These are phyloP conservation scores for Anastatica hierochuntica DNA, from an alignment of 345 rosid species.

Conservation along the genomic window DNA sequence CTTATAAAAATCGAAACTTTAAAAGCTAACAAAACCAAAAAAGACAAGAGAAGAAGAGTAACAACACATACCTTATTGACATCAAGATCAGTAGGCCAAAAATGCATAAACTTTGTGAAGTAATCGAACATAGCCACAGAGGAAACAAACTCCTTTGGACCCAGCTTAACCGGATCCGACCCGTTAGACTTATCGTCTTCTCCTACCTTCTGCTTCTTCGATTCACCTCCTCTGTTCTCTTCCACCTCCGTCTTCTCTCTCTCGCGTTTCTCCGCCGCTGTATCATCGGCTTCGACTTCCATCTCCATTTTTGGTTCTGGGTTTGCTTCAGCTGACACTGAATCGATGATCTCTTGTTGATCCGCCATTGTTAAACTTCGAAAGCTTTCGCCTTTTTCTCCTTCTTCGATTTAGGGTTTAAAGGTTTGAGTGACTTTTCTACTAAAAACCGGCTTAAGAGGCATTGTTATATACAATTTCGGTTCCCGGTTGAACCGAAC, in stretches of 20 bases:
- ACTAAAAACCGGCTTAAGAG: neutral
- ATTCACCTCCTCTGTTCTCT: slow-evolving; percentile 23
- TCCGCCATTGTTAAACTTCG: slow-evolving; percentile 34
- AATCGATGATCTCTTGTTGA: slow-evolving; percentile 21
- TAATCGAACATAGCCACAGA: slow-evolving; percentile 71
- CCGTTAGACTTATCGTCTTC: no score
- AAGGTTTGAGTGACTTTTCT: slow-evolving; percentile 10
- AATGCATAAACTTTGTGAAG: slow-evolving; percentile 48
- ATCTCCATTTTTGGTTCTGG: slow-evolving; percentile 25
- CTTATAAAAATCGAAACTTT: neutral
- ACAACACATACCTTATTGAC: slow-evolving; percentile 46
- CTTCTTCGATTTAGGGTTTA: slow-evolving; percentile 18
- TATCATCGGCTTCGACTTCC: slow-evolving; percentile 33
- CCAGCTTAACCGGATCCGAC: slow-evolving; percentile 39
- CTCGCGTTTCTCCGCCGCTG: slow-evolving; percentile 29
- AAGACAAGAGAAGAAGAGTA: neutral
- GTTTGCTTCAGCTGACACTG: slow-evolving; percentile 16
- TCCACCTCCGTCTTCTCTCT: slow-evolving; percentile 27
- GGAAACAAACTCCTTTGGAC: slow-evolving; percentile 74
- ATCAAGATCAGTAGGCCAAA: slow-evolving; percentile 57
- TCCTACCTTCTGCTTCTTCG: slow-evolving; percentile 58
- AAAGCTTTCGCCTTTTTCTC: slow-evolving; percentile 12
- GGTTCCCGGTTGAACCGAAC: neutral
- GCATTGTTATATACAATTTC: neutral
- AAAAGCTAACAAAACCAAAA: neutral